Percentiles rank a stretch among this genome's conserved stretches.
These are phyloP conservation scores for Iodosphaeria phyllophila DNA, from an alignment of 2,329 filamentous ascomycete genomes.

Conservation along the genomic window DNA sequence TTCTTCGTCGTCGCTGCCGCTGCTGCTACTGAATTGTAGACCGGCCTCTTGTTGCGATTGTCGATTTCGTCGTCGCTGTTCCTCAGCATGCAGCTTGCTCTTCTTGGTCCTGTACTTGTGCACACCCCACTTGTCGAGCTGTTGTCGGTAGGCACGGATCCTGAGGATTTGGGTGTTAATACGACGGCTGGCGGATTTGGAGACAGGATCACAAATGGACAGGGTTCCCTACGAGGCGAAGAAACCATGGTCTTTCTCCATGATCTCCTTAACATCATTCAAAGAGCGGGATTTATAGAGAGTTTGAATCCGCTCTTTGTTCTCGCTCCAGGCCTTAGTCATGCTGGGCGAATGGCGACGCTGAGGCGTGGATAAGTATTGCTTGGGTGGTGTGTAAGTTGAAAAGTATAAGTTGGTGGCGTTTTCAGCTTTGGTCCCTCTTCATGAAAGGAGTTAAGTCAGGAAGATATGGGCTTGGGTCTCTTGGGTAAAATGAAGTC, in stretches of 20 bases:
- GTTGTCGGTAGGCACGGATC: slow-evolving; percentile 22
- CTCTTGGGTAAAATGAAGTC: no score
- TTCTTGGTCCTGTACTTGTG: slow-evolving; percentile 1
- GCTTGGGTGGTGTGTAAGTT: no score
- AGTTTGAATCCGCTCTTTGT: slow-evolving; percentile 16
- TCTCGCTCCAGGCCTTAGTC: slow-evolving; percentile 24
- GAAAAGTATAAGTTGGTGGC: no score
- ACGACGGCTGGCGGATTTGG: neutral
- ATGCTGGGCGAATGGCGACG: slow-evolving; percentile 18
- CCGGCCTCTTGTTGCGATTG: neutral
- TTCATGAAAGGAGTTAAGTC: no score
- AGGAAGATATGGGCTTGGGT: no score
- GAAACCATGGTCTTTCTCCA: slow-evolving; percentile 18
- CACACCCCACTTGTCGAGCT: slow-evolving; percentile 17
- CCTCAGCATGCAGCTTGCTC: neutral
- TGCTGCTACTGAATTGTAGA: no score
- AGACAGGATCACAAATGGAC: neutral
- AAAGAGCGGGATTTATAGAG: slow-evolving; percentile 24
- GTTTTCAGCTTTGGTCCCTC: no score
- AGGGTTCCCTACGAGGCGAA: slow-evolving; percentile 20
- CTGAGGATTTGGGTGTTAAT: slow-evolving; percentile 6
- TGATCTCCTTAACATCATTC: slow-evolving; percentile 19
- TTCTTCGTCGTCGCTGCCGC: no score
- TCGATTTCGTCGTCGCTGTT: neutral
- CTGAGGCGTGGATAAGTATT: no score